Conservation (phyloP, 2,329 filamentous ascomycete genomes). For the Cryphonectria japonica region DNA sequence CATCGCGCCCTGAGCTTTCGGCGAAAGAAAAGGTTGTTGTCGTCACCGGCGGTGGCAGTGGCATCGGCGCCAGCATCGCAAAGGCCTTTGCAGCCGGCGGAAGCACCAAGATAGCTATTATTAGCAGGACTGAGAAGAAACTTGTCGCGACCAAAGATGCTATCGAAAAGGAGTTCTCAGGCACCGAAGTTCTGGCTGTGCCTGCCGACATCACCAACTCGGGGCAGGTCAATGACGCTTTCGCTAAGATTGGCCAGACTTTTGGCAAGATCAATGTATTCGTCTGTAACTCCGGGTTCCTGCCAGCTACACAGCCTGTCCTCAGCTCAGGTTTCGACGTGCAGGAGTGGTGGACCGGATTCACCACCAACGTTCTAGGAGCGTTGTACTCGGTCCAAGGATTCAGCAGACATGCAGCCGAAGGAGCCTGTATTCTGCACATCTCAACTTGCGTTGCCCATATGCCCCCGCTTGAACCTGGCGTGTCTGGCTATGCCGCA, state of each 20-base stretch:
- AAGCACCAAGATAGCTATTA: constrained; percentile 4
- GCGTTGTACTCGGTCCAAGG: constrained; percentile 13
- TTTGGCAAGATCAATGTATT: constrained; percentile 7
- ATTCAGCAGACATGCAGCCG: constrained; percentile 11
- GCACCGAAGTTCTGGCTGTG: constrained; percentile 3
- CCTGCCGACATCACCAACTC: constrained; percentile 11
- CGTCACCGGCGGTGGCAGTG: constrained; percentile 16
- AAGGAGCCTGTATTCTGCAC: constrained; percentile 14
- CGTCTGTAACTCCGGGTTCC: constrained; percentile 5
- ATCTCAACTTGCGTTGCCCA: constrained; percentile 29
- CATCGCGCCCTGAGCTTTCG: constrained; percentile 15
- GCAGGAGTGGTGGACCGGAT: constrained; percentile 14
- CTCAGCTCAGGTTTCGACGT: constrained; percentile 8
- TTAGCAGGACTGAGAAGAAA: constrained; percentile 12
- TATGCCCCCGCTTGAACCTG: constrained; percentile 31
- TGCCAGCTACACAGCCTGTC: constrained; percentile 6
- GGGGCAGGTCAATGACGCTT: constrained; percentile 11
- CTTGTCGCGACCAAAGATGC: constrained; percentile 15
- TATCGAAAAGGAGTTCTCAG: constrained; percentile 3
- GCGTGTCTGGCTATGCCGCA: constrained; percentile 37
- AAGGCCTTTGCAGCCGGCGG: constrained; percentile 12
- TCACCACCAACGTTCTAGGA: constrained; percentile 14
- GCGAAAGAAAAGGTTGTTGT: constrained; percentile 12
- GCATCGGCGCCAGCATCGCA: constrained; percentile 9
- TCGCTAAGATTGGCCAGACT: constrained; percentile 4